These are phyloP conservation scores for Aspergillus costaricaensis DNA, from an alignment of 2,329 filamentous ascomycete species.

Conservation along the genomic window DNA sequence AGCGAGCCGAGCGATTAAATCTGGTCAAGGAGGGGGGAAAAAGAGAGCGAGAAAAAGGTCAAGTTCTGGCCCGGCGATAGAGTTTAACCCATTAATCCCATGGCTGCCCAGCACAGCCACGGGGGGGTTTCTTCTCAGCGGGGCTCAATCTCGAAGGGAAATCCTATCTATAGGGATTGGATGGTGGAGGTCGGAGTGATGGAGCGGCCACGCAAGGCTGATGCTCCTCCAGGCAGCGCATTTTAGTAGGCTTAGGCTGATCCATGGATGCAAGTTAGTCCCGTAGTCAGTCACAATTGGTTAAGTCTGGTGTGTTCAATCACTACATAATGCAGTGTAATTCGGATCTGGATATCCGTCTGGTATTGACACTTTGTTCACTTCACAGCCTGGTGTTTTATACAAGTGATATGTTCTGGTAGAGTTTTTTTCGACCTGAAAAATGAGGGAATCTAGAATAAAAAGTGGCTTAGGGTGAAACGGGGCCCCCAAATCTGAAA, in stretches of 20 bases:
- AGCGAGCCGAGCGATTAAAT: not conserved
- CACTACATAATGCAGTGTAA: no score
- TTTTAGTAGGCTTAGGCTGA: no score
- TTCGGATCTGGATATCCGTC: no score
- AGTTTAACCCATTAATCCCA: slow-evolving; percentile 3
- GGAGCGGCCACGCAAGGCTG: not conserved
- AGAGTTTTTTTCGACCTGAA: no score
- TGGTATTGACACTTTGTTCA: no score
- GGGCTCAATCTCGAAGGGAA: not conserved
- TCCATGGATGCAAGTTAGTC: not conserved
- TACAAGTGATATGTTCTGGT: no score
- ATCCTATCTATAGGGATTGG: not conserved
- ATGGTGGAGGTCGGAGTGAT: no score
- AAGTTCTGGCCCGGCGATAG: slow-evolving; percentile 3
- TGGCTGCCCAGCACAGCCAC: slow-evolving; percentile 15
- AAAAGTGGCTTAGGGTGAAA: not conserved
- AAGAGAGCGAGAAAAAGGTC: not conserved
- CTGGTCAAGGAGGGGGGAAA: not conserved
- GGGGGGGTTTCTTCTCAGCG: not conserved
- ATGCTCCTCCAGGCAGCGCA: not conserved
- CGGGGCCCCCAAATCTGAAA: not conserved
- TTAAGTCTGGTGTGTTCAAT: no score
- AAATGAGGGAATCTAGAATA: no score
- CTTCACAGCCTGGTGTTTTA: no score
- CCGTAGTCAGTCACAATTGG: no score